Base-by-base conservation (phyloP, 1,139 yeast genomes). In the Magnusiomyces ingens region DNA sequence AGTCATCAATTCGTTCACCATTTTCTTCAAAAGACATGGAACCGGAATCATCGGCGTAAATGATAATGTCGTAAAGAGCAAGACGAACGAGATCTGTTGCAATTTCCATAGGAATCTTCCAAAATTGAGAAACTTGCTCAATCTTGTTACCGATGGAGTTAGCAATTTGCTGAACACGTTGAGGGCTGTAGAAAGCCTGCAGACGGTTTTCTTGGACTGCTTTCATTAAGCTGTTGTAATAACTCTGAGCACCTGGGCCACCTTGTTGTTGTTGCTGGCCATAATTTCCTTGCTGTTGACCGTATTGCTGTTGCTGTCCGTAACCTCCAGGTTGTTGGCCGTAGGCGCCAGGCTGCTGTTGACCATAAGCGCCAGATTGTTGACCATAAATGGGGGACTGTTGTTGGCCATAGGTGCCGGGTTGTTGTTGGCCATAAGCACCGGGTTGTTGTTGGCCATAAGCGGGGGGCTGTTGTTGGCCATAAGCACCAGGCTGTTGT, bases 21-120 rank as follows among this genome's bases (percentile, higher is more conserved):
- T 64, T 65, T 55, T 67, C 71, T 55, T 67, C 70, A 53, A 67
- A 67, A 2, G 68, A 62, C 71, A 68, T 67, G 35, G 71, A 67
- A 5, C 71, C 71, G 11, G 70, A 67, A 53, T 68, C 71, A 51
- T 68, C 71, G 32, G 67, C 65, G 50, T 60, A 67, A 18, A 68
- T 55, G 35, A 68, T 65, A 53, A 68, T 62, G 53, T 68, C 71
- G 55, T 67, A 68, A 12, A 68, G 61, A 8, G 71, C 67, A 40
- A 68, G 58, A 6, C 68, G 62, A 40, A 64, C 65, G 19, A 66
- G 54, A 54, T 67, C 71, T 26, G 59, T 61, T 12, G 70, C 70
- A 47, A 67, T 56, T 56, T 66, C 70, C 58, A 59, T 58, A 12
- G 70, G 69, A 45, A 67, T 60, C 12, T 59, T 51, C 71, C 71